Evolutionary conservation across 179 eudicot species (phyloP), one percentile per base, ranked within the genome.

Genomic region (Drosera spatulata): DNA sequence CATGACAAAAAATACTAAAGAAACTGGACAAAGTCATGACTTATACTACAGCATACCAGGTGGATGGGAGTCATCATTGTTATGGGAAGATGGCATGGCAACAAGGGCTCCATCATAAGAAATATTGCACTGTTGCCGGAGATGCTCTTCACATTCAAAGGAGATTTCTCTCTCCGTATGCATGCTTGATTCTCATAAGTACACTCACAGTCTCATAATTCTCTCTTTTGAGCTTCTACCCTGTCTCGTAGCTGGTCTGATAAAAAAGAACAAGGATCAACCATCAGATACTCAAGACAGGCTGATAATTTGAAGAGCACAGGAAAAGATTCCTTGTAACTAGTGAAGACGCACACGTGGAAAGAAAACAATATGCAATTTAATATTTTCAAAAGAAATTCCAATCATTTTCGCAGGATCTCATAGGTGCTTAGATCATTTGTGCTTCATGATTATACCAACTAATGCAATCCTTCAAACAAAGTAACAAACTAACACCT

Each of bases 21-120:
- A 53, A 13, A 33, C 40, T 10, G 57, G 56, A 7, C 37, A 9
- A 60, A 56, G 46, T 22, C 33, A 55, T 53, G 52, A 52, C 75
- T 61, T 33, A 59, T 45, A 39, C 9, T 54, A 13, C 11, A 60
- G 39, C 74, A 60, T 73, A 91, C 97, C 95, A 61, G 88, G 91
- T 65, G 53, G 62, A 50, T 65, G 69, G 38, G 66, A 60, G 53
- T 61, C 75, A 75, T 49, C 82, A 60, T 68, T 69, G 46, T 82
- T 80, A 63, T 76, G 70, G 59, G 74, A 65, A 52, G 85, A 73
- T 55, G 74, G 58, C 39, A 78, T 62, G 57, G 51, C 67, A 70
- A 69, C 70, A 63, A 73, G 66, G 61, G 47, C 61, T 53, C 67
- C 76, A 58, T 74, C 79, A 60, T 75, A 68, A 62, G 51, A 54